Conservation (phyloP, 2,329 filamentous ascomycete species). For the Fusarium cyanostomum region DNA sequence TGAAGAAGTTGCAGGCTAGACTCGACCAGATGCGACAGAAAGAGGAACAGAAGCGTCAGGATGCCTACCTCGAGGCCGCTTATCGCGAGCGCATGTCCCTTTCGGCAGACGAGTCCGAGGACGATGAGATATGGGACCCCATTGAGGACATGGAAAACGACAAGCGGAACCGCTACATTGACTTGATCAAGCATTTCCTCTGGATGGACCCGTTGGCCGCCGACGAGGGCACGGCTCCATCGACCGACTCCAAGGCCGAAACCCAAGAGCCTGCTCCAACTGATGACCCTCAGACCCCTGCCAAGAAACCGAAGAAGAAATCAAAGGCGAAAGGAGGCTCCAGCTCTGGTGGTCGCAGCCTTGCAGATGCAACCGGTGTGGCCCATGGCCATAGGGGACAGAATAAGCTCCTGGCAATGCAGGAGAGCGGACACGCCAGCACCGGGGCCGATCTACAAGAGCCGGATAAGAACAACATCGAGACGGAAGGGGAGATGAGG, state of each 20-base stretch:
- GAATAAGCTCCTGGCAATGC: conserved; percentile 30
- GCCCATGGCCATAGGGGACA: conserved; percentile 12
- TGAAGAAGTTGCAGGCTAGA: conserved; percentile 38
- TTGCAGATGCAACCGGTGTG: background rate
- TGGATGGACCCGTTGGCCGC: conserved; percentile 34
- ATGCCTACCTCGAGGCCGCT: conserved; percentile 43
- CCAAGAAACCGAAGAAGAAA: conserved; percentile 34
- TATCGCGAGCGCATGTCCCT: conserved; percentile 37
- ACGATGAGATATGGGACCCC: conserved; percentile 42
- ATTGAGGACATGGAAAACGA: conserved; percentile 40
- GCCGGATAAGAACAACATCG: conserved; percentile 43
- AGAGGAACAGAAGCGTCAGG: conserved; percentile 42
- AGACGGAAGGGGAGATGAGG: conserved; percentile 44
- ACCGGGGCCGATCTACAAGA: conserved; percentile 12
- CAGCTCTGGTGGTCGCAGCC: background rate
- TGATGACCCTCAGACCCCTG: background rate
- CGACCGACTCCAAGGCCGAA: background rate
- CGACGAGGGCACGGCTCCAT: background rate
- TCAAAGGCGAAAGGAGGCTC: conserved; percentile 19
- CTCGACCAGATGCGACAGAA: conserved; percentile 29
- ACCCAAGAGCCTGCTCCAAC: background rate
- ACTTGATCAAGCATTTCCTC: conserved; percentile 44
- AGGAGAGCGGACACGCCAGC: background rate
- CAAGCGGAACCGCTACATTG: conserved; percentile 40
- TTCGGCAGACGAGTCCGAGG: conserved; percentile 28